Conservation (phyloP, 768 basidiomycete species). For the Phylloporus sp. region DNA sequence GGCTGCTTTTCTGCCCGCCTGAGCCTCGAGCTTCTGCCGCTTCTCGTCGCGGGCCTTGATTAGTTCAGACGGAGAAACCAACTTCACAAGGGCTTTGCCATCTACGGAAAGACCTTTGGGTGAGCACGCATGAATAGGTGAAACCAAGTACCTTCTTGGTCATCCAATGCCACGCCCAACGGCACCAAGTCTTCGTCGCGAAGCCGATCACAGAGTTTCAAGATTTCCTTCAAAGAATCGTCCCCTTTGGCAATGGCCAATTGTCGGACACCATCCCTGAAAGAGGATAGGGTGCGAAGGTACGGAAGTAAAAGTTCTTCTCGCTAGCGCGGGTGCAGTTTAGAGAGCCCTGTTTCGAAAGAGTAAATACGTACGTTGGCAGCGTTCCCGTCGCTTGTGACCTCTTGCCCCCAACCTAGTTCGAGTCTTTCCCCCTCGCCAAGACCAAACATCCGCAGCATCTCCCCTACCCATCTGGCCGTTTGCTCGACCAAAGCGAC, state of each 20-base stretch:
- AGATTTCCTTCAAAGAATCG: conserved; percentile 67
- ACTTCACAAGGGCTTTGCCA: conserved; percentile 91
- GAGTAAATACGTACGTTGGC: conserved; percentile 41
- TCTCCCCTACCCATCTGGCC: conserved; percentile 64
- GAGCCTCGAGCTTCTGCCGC: conserved; percentile 65
- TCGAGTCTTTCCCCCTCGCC: conserved; percentile 62
- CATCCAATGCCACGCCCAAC: conserved; percentile 94
- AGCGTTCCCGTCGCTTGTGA: conserved; percentile 32
- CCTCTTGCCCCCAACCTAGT: conserved; percentile 83
- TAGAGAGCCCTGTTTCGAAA: not conserved
- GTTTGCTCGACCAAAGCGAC: conserved; percentile 58
- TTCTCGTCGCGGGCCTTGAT: conserved; percentile 88
- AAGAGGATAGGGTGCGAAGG: conserved; percentile 74
- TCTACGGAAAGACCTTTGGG: conserved; percentile 40
- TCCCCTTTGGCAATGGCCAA: conserved; percentile 72
- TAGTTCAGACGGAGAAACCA: conserved; percentile 77
- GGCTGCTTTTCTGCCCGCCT: conserved; percentile 74
- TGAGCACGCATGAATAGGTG: not conserved
- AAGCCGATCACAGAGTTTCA: conserved; percentile 83
- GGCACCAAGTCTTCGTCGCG: conserved; percentile 87
- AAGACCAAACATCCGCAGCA: conserved; percentile 76
- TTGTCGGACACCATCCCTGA: conserved; percentile 84
- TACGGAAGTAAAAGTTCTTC: conserved; percentile 89
- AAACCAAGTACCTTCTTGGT: conserved; percentile 73
- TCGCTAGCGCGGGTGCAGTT: conserved; percentile 43